phyloP scores from a whole-genome alignment of 345 rosid species.

The Pelargonium nanum region DNA sequence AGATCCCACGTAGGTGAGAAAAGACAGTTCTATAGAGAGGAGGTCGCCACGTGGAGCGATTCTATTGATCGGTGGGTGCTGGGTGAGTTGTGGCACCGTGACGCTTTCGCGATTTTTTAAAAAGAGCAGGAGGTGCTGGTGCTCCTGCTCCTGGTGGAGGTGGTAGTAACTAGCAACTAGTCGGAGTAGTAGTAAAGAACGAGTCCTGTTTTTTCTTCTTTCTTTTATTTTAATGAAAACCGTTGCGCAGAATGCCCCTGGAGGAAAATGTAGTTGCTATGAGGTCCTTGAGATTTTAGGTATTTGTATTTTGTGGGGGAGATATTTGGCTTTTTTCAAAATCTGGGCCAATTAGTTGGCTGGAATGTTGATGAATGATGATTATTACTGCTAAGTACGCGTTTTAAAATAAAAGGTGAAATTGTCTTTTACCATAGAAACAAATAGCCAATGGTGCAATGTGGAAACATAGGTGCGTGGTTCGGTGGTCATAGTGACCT shows the following conservation, averaged over 20 bases:
- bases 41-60: constrained; percentile 13
- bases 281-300: background rate
- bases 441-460: too few species aligned
- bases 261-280: background rate
- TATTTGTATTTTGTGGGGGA: background rate
- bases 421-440: background rate
- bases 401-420: background rate
- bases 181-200: too few species aligned
- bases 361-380: background rate
- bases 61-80: constrained; percentile 3
- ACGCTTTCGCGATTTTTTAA: constrained; percentile 3
- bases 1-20: constrained; percentile 18
- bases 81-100: constrained; percentile 6
- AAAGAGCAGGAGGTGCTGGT: background rate
- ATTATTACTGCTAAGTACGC: too few species aligned
- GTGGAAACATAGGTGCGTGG: too few species aligned
- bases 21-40: too few species aligned
- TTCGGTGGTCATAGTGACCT: too few species aligned
- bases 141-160: background rate
- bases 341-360: background rate
- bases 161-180: background rate
- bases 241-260: background rate
- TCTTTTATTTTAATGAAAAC: too few species aligned
- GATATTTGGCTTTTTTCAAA: background rate
- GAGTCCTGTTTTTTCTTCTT: background rate